phyloP scores from a whole-genome alignment of 345 rosid genomes.

The Syzygium oleosum region DNA sequence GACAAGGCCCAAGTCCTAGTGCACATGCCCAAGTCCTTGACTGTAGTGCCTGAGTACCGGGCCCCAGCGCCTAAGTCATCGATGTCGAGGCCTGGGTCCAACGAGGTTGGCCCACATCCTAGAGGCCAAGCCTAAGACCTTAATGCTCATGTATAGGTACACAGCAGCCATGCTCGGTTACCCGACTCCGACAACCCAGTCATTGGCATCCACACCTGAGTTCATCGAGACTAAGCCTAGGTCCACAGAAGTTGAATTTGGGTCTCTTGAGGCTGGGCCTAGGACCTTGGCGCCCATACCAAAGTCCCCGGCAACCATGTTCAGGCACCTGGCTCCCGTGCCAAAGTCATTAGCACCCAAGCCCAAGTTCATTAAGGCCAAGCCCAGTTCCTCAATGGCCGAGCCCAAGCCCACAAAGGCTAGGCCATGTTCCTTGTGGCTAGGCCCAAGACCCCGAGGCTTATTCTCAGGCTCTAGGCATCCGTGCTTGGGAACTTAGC shows the following conservation, averaged over 20 bases:
- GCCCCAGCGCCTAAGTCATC: background rate
- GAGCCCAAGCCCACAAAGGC: background rate
- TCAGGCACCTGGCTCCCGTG: background rate
- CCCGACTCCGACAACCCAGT: accelerated
- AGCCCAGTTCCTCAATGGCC: background rate
- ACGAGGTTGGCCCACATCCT: background rate
- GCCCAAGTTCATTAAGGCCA: background rate
- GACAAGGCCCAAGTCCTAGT: background rate
- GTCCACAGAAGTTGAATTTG: background rate
- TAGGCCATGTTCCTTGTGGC: background rate
- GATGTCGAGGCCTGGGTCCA: background rate
- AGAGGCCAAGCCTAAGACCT: background rate
- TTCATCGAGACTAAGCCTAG: background rate
- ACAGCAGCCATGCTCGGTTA: background rate
- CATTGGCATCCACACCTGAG: background rate
- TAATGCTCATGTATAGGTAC: background rate
- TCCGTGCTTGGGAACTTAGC: background rate
- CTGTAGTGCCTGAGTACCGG: accelerated
- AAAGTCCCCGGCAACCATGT: background rate
- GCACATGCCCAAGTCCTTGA: background rate
- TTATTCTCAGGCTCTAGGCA: background rate
- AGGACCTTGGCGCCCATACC: background rate
- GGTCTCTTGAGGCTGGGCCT: background rate
- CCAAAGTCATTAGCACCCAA: background rate
- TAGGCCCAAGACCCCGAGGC: background rate